Evolutionary conservation across 140 eudicot genomes (phyloP), one percentile per base, ranked within the genome.

Genomic region (Senecio squalidus): DNA sequence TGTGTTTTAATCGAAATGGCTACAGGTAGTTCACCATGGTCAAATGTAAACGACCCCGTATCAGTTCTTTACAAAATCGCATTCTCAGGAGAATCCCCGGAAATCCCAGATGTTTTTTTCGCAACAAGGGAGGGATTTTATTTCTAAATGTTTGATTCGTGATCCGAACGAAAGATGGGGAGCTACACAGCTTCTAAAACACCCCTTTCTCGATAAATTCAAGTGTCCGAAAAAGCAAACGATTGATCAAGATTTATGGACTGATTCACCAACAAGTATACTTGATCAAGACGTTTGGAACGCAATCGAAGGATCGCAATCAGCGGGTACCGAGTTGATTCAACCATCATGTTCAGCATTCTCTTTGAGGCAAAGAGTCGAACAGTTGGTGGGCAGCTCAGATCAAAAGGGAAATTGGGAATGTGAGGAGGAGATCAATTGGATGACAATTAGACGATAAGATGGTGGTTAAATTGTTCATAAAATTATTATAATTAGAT

Each of bases 1-100:
- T 88, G 96, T 60, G 81, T 80, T 15, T 41, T 84, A 6, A 76
- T 88, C n/a, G 96, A 84, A 55, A 81, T 88, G 90, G 79, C 84
- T 1, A 84, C 83, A 0, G 81, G 90, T 1, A 29, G 74, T 9
- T 54, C 87, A 1, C 94, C 94, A 3, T 84, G 89, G 94, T 48
- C 74, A 22, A 44, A 77, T 53, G 65, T 15, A 13, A 23, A 36
- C 62, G 67, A 68, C 65, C 77, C 77, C 0, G 47, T 80, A 4
- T 74, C 83, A 0, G 24, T 76, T 48, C 79, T 87, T 27, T 73
- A 78, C 64, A 66, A 73, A 56, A 81, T 87, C 41, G 94, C 74
- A 25, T 80, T 30, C 45, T 84, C 83, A 1, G 90, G 84, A n/a
- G 86, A 79, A 56, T 20, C 71, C 20, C 96, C 94, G 15, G 68